A percentile compares a stretch with the other conserved stretches of the same genome.
Evolutionary conservation across 352 stramenopile genomes (phyloP).

Genomic region (Globisporangium nunn): DNA sequence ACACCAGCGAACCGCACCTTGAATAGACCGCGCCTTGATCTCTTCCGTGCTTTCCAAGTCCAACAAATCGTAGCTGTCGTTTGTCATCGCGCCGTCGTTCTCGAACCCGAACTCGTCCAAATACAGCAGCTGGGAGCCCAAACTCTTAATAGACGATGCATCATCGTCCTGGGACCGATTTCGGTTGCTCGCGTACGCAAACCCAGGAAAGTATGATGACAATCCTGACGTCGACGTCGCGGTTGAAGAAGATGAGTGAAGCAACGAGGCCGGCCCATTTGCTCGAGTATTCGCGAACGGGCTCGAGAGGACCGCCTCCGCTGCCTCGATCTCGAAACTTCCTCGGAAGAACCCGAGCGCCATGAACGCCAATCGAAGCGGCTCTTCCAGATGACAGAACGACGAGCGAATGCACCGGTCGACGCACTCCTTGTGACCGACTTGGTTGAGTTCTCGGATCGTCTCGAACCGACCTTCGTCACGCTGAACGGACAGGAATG

Average conservation of each 20-base stretch:
- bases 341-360: slow-evolving; percentile 76
- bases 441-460: slow-evolving; percentile 69
- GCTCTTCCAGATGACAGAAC: slow-evolving; percentile 67
- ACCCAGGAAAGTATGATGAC: slow-evolving; percentile 40
- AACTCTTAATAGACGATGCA: slow-evolving; percentile 39
- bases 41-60: slow-evolving; percentile 70
- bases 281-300: slow-evolving; percentile 18
- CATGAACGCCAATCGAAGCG: slow-evolving; percentile 75
- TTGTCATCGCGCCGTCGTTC: slow-evolving; percentile 76
- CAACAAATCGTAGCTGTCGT: slow-evolving; percentile 68
- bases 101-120: slow-evolving; percentile 71
- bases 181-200: slow-evolving; percentile 37
- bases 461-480: slow-evolving; percentile 66
- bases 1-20: slow-evolving; percentile 14
- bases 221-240: slow-evolving; percentile 22
- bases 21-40: slow-evolving; percentile 37
- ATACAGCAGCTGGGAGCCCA: slow-evolving; percentile 56
- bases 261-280: slow-evolving; percentile 1
- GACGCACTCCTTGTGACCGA: slow-evolving; percentile 68
- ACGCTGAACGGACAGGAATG: slow-evolving; percentile 17
- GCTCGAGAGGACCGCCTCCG: slow-evolving; percentile 60
- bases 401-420: slow-evolving; percentile 79
- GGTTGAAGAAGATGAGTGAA: slow-evolving; percentile 7
- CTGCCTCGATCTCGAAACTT: slow-evolving; percentile 65
- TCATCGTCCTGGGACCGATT: slow-evolving; percentile 37